Base-by-base conservation (phyloP, 2,329 filamentous ascomycete species). In the Pseudodiploospora longispora region DNA sequence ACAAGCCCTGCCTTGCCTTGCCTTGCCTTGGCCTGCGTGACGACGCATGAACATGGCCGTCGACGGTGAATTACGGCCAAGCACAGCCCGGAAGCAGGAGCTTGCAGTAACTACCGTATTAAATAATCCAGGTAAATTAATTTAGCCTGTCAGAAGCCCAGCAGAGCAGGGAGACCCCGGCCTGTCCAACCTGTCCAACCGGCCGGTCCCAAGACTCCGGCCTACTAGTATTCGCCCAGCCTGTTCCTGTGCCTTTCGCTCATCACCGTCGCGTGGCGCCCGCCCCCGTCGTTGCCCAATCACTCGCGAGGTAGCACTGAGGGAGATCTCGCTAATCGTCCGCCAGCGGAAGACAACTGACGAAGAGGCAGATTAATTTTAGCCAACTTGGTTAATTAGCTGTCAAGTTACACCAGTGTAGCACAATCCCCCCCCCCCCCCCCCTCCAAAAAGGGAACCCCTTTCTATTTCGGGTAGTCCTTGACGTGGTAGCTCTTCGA, bases 401-500 rank as follows among this genome's bases (percentile, higher is more conserved):
- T 19, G 19, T 19, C 19, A 19, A 19, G 19, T 19, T 19, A 19
- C 19, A 19, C 19, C 19, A 19, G 19, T 19, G 19, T 34, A 29
- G 27, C 30, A 10, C 27, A 34, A n/a, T 41, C 30, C 6, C 30
- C 28, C 27, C 28, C 30, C 39, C 30, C 6, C 30, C 28, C 27
- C 28, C 30, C 39, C 29, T 41, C 30, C 19, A 19, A 19, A 19
- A 19, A 19, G 19, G 19, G 19, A 19, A 19, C 19, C 19, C 19
- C 19, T 19, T 6, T 7, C 30, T 70, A 80, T 66, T 81, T 82
- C 37, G 79, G 78, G 58, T 82, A 81, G 51, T 94, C 81, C 70
- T 96, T 96, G 62, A 96, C 63, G 65, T 97, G 91, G 65, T 85
- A 94, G 72, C 87, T 95, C 82, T 96, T 96, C 57, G 95, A 75